phyloP scores from a whole-genome alignment of 345 rosid genomes.

The Chamaenerion angustifolium region DNA sequence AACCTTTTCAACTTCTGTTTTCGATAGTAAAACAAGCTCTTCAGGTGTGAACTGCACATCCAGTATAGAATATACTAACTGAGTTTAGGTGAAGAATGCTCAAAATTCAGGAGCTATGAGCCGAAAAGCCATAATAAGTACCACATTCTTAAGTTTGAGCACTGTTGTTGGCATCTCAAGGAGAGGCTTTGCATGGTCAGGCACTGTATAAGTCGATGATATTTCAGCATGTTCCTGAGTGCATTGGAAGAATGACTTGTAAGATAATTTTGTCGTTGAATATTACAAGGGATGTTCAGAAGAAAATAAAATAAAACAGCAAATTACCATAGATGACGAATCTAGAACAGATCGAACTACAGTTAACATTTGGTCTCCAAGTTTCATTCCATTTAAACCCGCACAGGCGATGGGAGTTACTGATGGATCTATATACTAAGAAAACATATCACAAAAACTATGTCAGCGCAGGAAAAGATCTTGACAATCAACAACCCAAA shows the following conservation, averaged over 20 bases:
- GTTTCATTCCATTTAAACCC: constrained; percentile 80
- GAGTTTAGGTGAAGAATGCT: constrained; percentile 1
- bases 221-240: constrained; percentile 22
- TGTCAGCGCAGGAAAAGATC: constrained; percentile 5
- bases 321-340: constrained; percentile 34
- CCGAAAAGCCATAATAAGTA: constrained; percentile 21
- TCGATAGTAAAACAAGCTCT: constrained; percentile 30
- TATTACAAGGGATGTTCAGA: neutral
- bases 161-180: constrained; percentile 61
- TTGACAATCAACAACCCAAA: constrained; percentile 1
- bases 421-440: constrained; percentile 63
- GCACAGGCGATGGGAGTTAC: constrained; percentile 69
- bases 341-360: constrained; percentile 57
- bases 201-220: constrained; percentile 40
- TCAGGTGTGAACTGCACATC: constrained; percentile 49
- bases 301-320: constrained; percentile 2
- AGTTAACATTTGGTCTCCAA: constrained; percentile 73
- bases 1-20: constrained; percentile 54
- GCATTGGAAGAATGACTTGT: too few relatives aligned
- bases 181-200: constrained; percentile 67
- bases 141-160: constrained; percentile 79
- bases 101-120: constrained; percentile 1
- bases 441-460: constrained; percentile 2
- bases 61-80: constrained; percentile 1
- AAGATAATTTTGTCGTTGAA: too few relatives aligned